Percentiles rank a stretch among this genome's conserved stretches.
Conservation (phyloP, 495 filamentous ascomycete genomes). For the Penicillium canariense region DNA sequence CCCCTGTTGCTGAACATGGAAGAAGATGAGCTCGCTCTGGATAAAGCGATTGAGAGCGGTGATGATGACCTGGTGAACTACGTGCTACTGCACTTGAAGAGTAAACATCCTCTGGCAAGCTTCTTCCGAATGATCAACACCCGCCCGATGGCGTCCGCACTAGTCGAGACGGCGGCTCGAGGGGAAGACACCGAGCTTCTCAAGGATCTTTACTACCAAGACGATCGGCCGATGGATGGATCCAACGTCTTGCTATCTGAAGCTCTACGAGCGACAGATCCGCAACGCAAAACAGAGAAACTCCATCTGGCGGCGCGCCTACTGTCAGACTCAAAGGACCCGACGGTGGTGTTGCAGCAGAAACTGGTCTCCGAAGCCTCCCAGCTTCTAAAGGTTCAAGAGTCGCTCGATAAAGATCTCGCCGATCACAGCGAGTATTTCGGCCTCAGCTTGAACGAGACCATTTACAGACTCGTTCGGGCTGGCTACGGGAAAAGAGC, state of each 20-base stretch:
- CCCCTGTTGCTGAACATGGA: constrained; percentile 94
- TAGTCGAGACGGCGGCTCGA: constrained; percentile 80
- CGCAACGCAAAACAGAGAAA: constrained; percentile 70
- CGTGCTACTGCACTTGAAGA: constrained; percentile 84
- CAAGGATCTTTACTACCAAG: constrained; percentile 97
- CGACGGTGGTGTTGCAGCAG: constrained; percentile 62
- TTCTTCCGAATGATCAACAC: constrained; percentile 93
- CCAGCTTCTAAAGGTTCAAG: constrained; percentile 78
- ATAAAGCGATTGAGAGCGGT: constrained; percentile 95
- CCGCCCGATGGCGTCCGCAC: constrained; percentile 80
- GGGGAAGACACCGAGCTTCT: constrained; percentile 77
- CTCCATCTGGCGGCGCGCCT: constrained; percentile 79
- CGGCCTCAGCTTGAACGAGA: constrained; percentile 85
- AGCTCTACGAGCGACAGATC: constrained; percentile 64
- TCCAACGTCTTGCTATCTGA: constrained; percentile 83
- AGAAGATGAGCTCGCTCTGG: constrained; percentile 90
- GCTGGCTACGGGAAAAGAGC: constrained; percentile 75
- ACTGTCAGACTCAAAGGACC: constrained; percentile 79
- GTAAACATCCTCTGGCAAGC: constrained; percentile 81
- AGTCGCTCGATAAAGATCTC: constrained; percentile 78
- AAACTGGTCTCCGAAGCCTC: constrained; percentile 73
- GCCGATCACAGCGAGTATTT: constrained; percentile 62
- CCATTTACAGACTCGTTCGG: constrained; percentile 76
- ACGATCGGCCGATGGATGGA: constrained; percentile 87
- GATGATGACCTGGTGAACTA: constrained; percentile 90